phyloP scores from a whole-genome alignment of 352 stramenopile species.

The Blastocystis sp. region DNA sequence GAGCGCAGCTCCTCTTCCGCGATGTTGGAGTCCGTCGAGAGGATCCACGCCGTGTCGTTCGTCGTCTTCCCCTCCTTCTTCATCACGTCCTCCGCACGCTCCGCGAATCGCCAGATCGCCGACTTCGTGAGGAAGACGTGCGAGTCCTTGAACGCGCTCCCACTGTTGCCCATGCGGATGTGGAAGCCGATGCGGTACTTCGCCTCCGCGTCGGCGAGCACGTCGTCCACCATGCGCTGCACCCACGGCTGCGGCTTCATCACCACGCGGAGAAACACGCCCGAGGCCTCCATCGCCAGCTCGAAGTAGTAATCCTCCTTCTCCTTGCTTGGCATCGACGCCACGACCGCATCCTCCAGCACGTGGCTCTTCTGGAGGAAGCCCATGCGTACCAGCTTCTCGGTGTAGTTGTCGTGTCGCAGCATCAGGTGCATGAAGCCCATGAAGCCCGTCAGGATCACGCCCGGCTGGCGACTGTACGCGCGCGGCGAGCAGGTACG shows the following conservation, averaged over 20 bases:
- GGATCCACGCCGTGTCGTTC: slow-evolving; percentile 19
- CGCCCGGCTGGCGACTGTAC: neutral
- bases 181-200: slow-evolving; percentile 24
- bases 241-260: slow-evolving; percentile 30
- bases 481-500: slow-evolving; percentile 10
- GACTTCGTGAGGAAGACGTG: slow-evolving; percentile 4
- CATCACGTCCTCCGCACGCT: neutral
- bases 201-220: neutral
- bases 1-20: slow-evolving; percentile 14
- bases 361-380: slow-evolving; percentile 21
- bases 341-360: neutral
- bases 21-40: slow-evolving; percentile 21
- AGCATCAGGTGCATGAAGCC: slow-evolving; percentile 20
- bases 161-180: slow-evolving; percentile 35
- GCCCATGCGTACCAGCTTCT: slow-evolving; percentile 22
- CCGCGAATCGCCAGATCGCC: slow-evolving; percentile 8
- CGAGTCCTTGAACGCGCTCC: slow-evolving; percentile 38
- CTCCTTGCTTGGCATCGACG: neutral
- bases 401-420: slow-evolving; percentile 41
- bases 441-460: slow-evolving; percentile 39
- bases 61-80: neutral
- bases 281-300: slow-evolving; percentile 4
- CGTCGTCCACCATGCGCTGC: neutral
- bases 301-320: slow-evolving; percentile 3
- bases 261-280: slow-evolving; percentile 8